Evolutionary conservation across 371 early-diverging fungal species (phyloP), one percentile per base, ranked within the genome.

Genomic region (Funneliformis caledonium): DNA sequence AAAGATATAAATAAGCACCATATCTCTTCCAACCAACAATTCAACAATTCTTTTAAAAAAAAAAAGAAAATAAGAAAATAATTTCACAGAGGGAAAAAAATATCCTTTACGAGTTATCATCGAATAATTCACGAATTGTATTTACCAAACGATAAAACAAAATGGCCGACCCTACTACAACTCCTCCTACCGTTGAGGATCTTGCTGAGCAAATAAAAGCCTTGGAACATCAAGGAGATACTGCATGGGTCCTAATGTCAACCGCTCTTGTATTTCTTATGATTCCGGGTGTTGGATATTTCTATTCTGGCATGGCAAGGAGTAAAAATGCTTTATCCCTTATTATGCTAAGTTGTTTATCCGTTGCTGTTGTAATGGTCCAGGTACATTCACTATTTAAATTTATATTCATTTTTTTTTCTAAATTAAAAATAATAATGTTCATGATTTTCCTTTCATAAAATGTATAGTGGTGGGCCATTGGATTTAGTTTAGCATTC

Each of bases 261-360:
- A 91, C 95, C 4, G 94, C 92, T 5, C 85, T 95, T n/a, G 96
- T 95, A 8, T 94, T 93, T 86, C 84, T 95, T 64, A 95, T 95
- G 96, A 91, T 93, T 37, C 95, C 96, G 12, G 96, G 96, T 47
- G 87, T 94, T 50, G 96, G 96, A 19, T 95, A 93, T 85, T 96
- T 96, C 82, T 97, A 97, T 84, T 92, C 94, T 81, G 98, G 98
- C 22, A 91, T 97, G 93, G 93, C 95, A 37, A 88, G 96, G 52
- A 86, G 88, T 84, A 95, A 95, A 86, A 94, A 92, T 82, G 95
- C 95, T 5, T 87, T 95, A 31, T 92, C 94, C 37, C 82, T 94
- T 62, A 93, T 96, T 85, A 92, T 96, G 83, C 85, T 95, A 26
- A 91, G 92, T 33, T 88, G 95, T 84, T 83, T 96, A 37, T 89